Conservation (phyloP, 208 protist genomes). For the Herpetomonas samuelpessoai region DNA sequence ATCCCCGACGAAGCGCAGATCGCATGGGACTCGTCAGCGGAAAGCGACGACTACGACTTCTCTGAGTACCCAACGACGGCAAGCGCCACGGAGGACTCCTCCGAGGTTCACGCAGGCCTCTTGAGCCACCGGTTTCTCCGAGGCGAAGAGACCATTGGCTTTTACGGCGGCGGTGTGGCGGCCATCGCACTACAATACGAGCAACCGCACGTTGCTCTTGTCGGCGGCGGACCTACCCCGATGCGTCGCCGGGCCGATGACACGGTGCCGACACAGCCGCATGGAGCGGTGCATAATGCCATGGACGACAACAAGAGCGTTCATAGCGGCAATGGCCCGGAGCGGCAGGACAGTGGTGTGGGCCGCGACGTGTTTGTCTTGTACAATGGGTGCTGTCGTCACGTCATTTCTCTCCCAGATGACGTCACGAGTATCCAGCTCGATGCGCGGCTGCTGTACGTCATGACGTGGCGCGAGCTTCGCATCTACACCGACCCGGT, state of each 20-base stretch:
- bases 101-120: no score
- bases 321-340: no score
- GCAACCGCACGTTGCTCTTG: slow-evolving; percentile 51
- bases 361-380: slow-evolving; percentile 14
- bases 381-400: slow-evolving; percentile 10
- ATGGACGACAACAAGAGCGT: no score
- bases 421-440: slow-evolving; percentile 29
- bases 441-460: slow-evolving; percentile 32
- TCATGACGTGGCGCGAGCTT: slow-evolving; percentile 27
- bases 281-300: no score
- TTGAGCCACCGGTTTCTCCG: not conserved
- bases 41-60: no score
- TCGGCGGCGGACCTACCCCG: slow-evolving; percentile 55
- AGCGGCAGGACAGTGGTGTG: not conserved
- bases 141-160: slow-evolving; percentile 17
- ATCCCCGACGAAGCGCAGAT: no score
- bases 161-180: slow-evolving; percentile 43
- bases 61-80: no score
- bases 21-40: no score
- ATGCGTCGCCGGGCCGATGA: slow-evolving; percentile 27
- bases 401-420: slow-evolving; percentile 10
- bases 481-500: slow-evolving; percentile 41
- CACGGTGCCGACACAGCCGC: no score
- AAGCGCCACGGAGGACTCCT: no score
- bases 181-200: slow-evolving; percentile 64